Evolutionary conservation across 495 filamentous ascomycete genomes (phyloP).

Genomic region (Penicillium cataractarum): DNA sequence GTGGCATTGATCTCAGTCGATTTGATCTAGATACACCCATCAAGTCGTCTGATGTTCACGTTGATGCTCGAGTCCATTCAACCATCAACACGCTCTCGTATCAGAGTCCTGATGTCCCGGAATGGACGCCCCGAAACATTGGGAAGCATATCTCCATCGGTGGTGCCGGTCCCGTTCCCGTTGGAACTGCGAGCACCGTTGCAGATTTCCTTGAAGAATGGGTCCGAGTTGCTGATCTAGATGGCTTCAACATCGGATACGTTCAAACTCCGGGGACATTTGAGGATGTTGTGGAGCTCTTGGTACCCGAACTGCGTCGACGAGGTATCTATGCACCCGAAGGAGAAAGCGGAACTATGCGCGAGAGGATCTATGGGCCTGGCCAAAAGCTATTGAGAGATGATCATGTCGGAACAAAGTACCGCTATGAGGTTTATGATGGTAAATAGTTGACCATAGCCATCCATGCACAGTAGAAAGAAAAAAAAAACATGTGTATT

Average conservation of each 20-base stretch:
- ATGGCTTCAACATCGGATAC: neutral
- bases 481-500: conserved; percentile 33
- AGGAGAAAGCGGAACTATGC: conserved; percentile 23
- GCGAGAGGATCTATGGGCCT: conserved; percentile 32
- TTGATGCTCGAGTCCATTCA: neutral
- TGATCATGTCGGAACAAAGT: conserved; percentile 18
- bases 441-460: conserved; percentile 10
- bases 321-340: conserved; percentile 7
- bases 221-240: neutral
- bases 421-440: conserved; percentile 17
- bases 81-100: neutral
- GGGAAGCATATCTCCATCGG: conserved; percentile 24
- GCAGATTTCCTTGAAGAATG: neutral
- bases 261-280: conserved; percentile 50
- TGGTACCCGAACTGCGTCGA: conserved; percentile 24
- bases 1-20: neutral
- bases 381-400: conserved; percentile 16
- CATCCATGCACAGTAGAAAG: conserved; percentile 19
- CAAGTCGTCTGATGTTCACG: neutral
- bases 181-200: conserved; percentile 10
- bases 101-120: conserved; percentile 18
- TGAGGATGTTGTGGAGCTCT: conserved; percentile 52
- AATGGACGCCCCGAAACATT: conserved; percentile 26
- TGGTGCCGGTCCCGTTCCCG: conserved; percentile 18
- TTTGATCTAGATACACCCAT: neutral